Evolutionary conservation across 2,329 filamentous ascomycete species (phyloP).

Genomic region (Colletotrichum destructivum): DNA sequence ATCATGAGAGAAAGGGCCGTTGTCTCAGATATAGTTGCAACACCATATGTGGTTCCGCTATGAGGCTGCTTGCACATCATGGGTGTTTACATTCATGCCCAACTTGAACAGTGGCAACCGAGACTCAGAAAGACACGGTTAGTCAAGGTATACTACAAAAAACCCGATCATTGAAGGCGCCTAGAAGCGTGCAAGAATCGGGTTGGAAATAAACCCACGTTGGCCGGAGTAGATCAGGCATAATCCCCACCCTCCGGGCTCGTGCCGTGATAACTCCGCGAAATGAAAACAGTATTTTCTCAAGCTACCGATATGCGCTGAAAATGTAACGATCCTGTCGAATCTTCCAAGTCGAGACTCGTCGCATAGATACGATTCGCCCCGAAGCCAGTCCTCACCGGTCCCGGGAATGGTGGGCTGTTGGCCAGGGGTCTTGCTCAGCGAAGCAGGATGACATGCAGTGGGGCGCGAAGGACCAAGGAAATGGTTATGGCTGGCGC

Average conservation of each 20-base stretch:
- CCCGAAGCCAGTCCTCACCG: neutral
- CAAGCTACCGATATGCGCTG: no score
- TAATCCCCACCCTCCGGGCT: neutral
- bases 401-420: neutral
- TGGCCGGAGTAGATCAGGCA: neutral
- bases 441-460: neutral
- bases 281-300: neutral
- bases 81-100: neutral
- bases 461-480: slow-evolving; percentile 1
- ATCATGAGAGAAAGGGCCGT: neutral
- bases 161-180: neutral
- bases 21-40: neutral
- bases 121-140: neutral
- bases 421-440: neutral
- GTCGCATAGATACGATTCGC: neutral
- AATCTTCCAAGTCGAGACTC: neutral
- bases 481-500: slow-evolving; percentile 10
- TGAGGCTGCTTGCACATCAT: neutral
- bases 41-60: neutral
- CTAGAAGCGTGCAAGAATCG: neutral
- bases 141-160: neutral
- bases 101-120: neutral
- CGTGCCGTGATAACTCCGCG: neutral
- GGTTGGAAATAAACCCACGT: neutral
- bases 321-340: neutral